Base-by-base conservation (phyloP, 129 eudicot species). In the Lonicera japonica region DNA sequence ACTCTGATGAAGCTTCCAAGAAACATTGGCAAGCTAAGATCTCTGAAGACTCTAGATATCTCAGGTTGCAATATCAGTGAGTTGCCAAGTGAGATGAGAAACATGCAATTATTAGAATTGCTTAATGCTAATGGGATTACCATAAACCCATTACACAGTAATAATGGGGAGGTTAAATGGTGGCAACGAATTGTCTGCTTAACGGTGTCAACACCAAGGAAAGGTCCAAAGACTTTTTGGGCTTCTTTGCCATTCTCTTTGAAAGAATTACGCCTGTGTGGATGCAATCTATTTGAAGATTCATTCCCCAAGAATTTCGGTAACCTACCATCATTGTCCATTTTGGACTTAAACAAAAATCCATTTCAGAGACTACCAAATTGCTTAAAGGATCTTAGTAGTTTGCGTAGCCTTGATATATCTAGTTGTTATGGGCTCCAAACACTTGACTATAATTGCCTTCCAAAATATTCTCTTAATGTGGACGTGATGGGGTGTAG, bases 1-100 rank as follows among this genome's bases (percentile, higher is more conserved):
- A 68, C 34, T 4, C 21, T 74, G 21, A 62, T 38, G 25, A 8
- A 48, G 9, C 54, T 74, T 20, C 79, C 79, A 54, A 21, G 11
- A 25, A 45, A 39, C 63, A 54, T 67, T 19, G 18, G 60, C 29
- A 61, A 15, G 63, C 54, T 74, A 55, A 61, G 48, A 41, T 54
- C 11, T 4, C 69, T 75, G 21, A 1, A 45, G n/a, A 15, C 1
- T 1, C 50, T 45, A 2, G 8, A 45, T 8, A 61, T 68, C 36
- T 25, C 47, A 29, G 67, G 75, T 41, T 68, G 75, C 56, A 69
- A 56, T 63, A 62, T 69, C 51, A 12, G 4, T 3, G 29, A 25
- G 46, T 12, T 61, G 19, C 60, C 66, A 13, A 5, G 5, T 17
- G 64, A 67, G 21, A 23, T 67, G 9, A 24, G 52, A 16, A 63